phyloP scores from a whole-genome alignment of 2,329 filamentous ascomycete genomes.

The Xylariaceae sp. region DNA sequence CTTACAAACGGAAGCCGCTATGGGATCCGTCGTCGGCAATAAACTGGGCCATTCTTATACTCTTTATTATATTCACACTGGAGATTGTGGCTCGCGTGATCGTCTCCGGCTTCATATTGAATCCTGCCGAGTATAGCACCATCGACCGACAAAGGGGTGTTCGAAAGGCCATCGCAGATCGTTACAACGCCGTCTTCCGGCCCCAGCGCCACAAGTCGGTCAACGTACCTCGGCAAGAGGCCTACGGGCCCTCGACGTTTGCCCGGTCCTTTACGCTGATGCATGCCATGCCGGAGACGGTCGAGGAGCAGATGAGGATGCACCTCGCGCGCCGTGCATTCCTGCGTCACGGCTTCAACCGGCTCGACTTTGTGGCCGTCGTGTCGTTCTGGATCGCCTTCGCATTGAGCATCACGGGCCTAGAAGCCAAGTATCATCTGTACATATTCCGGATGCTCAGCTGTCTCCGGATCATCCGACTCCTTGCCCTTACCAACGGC shows the following conservation, averaged over 20 bases:
- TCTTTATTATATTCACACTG: slow-evolving; percentile 86
- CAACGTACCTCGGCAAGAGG: slow-evolving; percentile 44
- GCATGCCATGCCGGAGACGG: slow-evolving; percentile 57
- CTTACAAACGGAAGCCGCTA: slow-evolving; percentile 51
- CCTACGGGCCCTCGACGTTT: slow-evolving; percentile 57
- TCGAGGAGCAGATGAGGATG: slow-evolving; percentile 72
- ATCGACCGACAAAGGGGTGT: slow-evolving; percentile 74
- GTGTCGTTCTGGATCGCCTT: slow-evolving; percentile 95
- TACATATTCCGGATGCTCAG: slow-evolving; percentile 96
- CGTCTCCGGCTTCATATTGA: slow-evolving; percentile 89
- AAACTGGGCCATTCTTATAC: slow-evolving; percentile 73
- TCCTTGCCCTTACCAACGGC: slow-evolving; percentile 88
- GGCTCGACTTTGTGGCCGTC: slow-evolving; percentile 89
- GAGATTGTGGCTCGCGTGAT: slow-evolving; percentile 80
- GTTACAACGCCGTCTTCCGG: slow-evolving; percentile 74
- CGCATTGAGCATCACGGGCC: slow-evolving; percentile 59
- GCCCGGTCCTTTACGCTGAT: slow-evolving; percentile 74
- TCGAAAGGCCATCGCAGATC: slow-evolving; percentile 66
- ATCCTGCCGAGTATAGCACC: slow-evolving; percentile 86
- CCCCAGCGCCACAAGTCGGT: slow-evolving; percentile 68
- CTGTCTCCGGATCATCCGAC: slow-evolving; percentile 82
- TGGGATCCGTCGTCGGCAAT: slow-evolving; percentile 63
- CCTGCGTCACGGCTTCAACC: slow-evolving; percentile 89
- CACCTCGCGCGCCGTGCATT: slow-evolving; percentile 89
- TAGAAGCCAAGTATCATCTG: slow-evolving; percentile 66